Evolutionary conservation across 164 flowering plant species (phyloP).

Genomic region (Liquidambar formosana): DNA sequence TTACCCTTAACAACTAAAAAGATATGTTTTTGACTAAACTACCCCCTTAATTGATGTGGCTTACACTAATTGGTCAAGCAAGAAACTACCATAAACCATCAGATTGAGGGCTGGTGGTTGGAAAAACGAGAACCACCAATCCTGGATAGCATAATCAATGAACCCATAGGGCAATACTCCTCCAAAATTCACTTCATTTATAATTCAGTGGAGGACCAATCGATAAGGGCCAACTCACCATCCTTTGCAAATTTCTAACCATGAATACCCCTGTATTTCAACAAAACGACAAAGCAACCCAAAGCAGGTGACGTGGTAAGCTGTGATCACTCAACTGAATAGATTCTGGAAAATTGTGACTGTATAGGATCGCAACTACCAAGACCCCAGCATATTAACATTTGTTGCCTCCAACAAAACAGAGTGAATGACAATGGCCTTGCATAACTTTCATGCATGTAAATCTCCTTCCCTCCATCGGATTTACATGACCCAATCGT

Average conservation of each 20-base stretch:
- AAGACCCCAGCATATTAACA: background rate
- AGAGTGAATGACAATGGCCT: slow-evolving; percentile 28
- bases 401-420: background rate
- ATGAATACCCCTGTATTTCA: background rate
- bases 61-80: background rate
- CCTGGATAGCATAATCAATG: background rate
- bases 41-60: no score
- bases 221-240: background rate
- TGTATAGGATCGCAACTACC: background rate
- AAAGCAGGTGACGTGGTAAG: slow-evolving; percentile 6
- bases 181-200: background rate
- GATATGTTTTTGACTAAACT: no score
- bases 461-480: slow-evolving; percentile 12
- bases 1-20: no score
- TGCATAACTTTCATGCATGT: slow-evolving; percentile 21
- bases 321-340: background rate
- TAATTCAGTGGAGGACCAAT: background rate
- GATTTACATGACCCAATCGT: slow-evolving; percentile 29
- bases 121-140: slow-evolving; percentile 3
- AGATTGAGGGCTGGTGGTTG: no score
- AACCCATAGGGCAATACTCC: background rate
- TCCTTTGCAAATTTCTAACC: no score
- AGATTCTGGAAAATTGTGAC: no score
- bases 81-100: no score
- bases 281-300: background rate